Conservation (phyloP, 2,329 filamentous ascomycete genomes). For the Calonectria leucothoes region DNA sequence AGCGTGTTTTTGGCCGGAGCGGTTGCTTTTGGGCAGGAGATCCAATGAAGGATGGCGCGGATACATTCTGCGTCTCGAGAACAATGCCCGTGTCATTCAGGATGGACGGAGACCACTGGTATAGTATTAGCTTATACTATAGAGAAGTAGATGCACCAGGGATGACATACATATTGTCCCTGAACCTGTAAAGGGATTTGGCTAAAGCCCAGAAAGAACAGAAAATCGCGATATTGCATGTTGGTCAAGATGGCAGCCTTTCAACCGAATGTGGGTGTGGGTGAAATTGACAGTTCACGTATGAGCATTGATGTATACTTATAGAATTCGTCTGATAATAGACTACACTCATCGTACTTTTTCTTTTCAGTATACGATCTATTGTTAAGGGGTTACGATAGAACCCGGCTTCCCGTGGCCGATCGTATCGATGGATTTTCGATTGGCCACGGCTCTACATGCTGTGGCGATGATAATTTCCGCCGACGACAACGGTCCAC, state of each 20-base stretch:
- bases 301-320: not conserved
- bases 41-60: not conserved
- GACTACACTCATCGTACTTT: not conserved
- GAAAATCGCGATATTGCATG: not conserved
- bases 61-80: not conserved
- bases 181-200: not conserved
- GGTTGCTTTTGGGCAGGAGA: not conserved
- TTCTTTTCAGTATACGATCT: not conserved
- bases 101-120: not conserved
- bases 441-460: not conserved
- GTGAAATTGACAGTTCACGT: not conserved
- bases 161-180: not conserved
- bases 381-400: not conserved
- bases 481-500: not conserved
- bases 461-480: not conserved
- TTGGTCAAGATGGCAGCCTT: not conserved
- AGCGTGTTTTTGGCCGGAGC: not conserved
- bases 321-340: not conserved
- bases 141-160: too few species aligned
- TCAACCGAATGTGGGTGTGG: not conserved
- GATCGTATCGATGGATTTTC: not conserved
- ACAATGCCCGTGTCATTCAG: not conserved
- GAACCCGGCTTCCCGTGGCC: not conserved
- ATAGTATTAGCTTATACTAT: not conserved
- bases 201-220: not conserved